Conservation (phyloP, 768 basidiomycete species). For the Suillus placidus region DNA sequence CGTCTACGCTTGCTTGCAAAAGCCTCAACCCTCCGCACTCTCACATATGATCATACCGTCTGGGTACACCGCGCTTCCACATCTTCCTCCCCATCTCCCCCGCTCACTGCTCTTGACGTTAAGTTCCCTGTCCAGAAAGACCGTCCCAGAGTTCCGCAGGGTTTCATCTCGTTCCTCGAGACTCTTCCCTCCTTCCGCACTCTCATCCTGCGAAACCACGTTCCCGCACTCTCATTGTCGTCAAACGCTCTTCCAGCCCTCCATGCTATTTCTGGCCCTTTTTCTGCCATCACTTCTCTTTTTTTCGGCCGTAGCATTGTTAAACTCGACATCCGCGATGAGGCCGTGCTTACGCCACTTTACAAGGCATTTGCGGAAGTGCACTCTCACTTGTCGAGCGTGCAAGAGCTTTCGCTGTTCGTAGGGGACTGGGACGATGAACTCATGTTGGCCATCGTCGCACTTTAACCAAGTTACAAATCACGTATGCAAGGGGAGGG, state of each 20-base stretch:
- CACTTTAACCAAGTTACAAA: slow-evolving; percentile 41
- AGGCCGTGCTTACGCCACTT: slow-evolving; percentile 21
- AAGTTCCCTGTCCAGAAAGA: slow-evolving; percentile 35
- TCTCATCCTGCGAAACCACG: slow-evolving; percentile 30
- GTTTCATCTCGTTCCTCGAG: slow-evolving; percentile 26
- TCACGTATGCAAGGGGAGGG: slow-evolving; percentile 40
- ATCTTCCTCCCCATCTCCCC: slow-evolving; percentile 14
- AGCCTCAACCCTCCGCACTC: slow-evolving; percentile 39
- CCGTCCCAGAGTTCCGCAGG: slow-evolving; percentile 24
- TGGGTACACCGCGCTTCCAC: slow-evolving; percentile 44
- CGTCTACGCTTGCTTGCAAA: slow-evolving; percentile 38
- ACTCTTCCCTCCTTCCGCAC: slow-evolving; percentile 25
- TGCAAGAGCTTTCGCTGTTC: slow-evolving; percentile 37
- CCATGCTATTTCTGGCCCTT: slow-evolving; percentile 25
- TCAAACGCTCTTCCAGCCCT: slow-evolving; percentile 24
- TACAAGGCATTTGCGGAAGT: slow-evolving; percentile 24
- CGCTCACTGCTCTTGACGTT: slow-evolving; percentile 27
- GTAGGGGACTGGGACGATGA: slow-evolving; percentile 49
- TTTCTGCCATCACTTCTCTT: slow-evolving; percentile 31
- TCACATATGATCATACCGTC: slow-evolving; percentile 40
- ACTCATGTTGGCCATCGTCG: slow-evolving; percentile 45
- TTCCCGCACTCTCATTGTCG: slow-evolving; percentile 29
- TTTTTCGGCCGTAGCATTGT: slow-evolving; percentile 18
- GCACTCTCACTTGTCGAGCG: slow-evolving; percentile 11
- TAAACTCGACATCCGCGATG: slow-evolving; percentile 30